Evolutionary conservation across 179 eudicot genomes (phyloP).

Genomic region (Patellifolia procumbens): DNA sequence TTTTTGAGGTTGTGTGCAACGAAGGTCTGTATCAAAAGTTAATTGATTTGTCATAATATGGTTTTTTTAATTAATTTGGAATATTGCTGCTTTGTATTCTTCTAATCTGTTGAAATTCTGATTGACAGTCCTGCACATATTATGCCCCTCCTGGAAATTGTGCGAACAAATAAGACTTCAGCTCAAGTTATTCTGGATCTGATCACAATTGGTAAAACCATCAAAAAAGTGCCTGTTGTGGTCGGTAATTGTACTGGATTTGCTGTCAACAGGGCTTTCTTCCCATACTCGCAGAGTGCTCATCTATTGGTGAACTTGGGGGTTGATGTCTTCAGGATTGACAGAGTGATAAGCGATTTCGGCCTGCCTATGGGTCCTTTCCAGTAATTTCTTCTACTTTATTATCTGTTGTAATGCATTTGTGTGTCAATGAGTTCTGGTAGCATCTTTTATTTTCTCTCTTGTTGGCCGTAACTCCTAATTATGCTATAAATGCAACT

Average conservation of each 20-base stretch:
- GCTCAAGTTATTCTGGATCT: slow-evolving; percentile 88
- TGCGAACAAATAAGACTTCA: slow-evolving; percentile 92
- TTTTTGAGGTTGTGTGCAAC: not conserved
- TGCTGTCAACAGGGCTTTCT: slow-evolving; percentile 92
- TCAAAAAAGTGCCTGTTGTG: slow-evolving; percentile 90
- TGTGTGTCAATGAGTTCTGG: not conserved
- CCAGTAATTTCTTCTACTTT: slow-evolving; percentile 59
- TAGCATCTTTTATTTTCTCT: not conserved
- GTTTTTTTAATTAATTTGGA: not conserved
- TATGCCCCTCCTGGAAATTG: slow-evolving; percentile 97
- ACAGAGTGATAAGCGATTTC: slow-evolving; percentile 64
- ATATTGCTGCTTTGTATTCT: not conserved
- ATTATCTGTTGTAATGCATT: not conserved
- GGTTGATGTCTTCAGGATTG: slow-evolving; percentile 80
- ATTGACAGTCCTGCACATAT: slow-evolving; percentile 89
- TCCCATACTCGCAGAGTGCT: slow-evolving; percentile 84
- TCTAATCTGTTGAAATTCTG: slow-evolving; percentile 28
- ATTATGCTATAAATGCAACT: not conserved
- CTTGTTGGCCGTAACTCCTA: not conserved
- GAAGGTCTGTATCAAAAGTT: not conserved
- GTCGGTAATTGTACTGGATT: slow-evolving; percentile 97
- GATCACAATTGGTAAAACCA: slow-evolving; percentile 72
- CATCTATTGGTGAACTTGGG: slow-evolving; percentile 68
- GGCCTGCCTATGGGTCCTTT: slow-evolving; percentile 95
- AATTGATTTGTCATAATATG: not conserved